Evolutionary conservation across 257 asterid species (phyloP).

Genomic region (Penstemon barbatus): DNA sequence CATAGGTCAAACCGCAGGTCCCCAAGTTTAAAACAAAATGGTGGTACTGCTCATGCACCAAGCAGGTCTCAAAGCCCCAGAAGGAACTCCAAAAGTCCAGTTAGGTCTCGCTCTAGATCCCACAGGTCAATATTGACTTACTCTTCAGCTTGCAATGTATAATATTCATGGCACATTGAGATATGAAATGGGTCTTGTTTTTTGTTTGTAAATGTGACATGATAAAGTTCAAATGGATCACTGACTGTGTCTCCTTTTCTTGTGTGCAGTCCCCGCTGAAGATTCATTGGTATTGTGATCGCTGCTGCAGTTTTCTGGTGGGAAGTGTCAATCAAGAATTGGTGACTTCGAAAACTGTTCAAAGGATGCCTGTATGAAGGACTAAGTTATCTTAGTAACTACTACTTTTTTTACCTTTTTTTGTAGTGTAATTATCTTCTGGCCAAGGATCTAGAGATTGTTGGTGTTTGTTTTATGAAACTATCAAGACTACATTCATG

Average conservation of each 20-base stretch:
- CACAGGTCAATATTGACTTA: constrained; percentile 39
- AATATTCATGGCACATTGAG: neutral
- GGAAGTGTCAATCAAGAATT: neutral
- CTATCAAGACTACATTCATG: too few species aligned
- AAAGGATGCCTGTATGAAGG: neutral
- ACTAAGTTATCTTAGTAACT: neutral
- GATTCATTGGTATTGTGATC: neutral
- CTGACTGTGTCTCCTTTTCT: constrained; percentile 19
- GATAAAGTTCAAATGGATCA: neutral
- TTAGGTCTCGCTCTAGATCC: constrained; percentile 54
- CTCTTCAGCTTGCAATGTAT: neutral
- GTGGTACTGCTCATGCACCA: constrained; percentile 35
- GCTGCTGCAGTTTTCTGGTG: neutral
- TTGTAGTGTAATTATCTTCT: neutral
- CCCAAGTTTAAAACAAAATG: constrained; percentile 48
- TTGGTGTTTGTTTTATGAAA: neutral
- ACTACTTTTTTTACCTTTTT: too few species aligned
- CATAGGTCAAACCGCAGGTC: constrained; percentile 36
- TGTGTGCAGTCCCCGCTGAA: constrained; percentile 57
- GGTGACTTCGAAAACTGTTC: neutral
- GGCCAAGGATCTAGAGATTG: neutral
- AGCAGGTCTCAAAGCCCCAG: constrained; percentile 50
- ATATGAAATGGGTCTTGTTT: constrained; percentile 6
- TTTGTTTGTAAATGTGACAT: neutral
- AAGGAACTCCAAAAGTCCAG: constrained; percentile 46